Percentiles rank a stretch among this genome's conserved stretches.
phyloP scores from a whole-genome alignment of 2,329 filamentous ascomycete genomes.

The Microcyclosporella mali region DNA sequence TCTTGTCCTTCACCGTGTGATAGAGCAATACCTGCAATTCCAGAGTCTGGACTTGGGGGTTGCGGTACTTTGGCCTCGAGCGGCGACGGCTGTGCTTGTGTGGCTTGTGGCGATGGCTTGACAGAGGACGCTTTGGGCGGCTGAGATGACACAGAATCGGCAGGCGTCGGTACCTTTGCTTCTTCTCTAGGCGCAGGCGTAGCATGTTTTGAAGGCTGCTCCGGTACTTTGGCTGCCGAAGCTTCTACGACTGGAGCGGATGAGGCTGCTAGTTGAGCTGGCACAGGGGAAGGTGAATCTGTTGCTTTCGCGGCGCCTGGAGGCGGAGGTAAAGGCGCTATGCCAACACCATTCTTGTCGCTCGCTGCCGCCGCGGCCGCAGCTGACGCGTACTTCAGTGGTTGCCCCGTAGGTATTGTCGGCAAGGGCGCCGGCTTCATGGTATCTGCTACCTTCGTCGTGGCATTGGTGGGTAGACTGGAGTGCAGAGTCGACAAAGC shows the following conservation, averaged over 20 bases:
- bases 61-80: slow-evolving; percentile 20
- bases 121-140: slow-evolving; percentile 22
- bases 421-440: slow-evolving; percentile 95
- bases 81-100: slow-evolving; percentile 33
- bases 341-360: slow-evolving; percentile 82
- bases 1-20: slow-evolving; percentile 50
- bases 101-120: slow-evolving; percentile 32
- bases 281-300: slow-evolving; percentile 51
- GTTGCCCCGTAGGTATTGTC: slow-evolving; percentile 77
- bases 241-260: slow-evolving; percentile 30
- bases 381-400: slow-evolving; percentile 92
- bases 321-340: slow-evolving; percentile 86
- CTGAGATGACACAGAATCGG: slow-evolving; percentile 11
- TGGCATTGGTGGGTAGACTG: slow-evolving; percentile 57
- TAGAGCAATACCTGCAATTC: slow-evolving; percentile 31
- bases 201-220: slow-evolving; percentile 24
- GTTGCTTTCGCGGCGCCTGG: slow-evolving; percentile 57
- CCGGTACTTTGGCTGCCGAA: slow-evolving; percentile 20
- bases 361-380: slow-evolving; percentile 87
- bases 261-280: slow-evolving; percentile 24
- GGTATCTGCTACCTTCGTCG: slow-evolving; percentile 51
- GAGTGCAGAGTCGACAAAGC: slow-evolving; percentile 84
- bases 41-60: slow-evolving; percentile 31
- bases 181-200: slow-evolving; percentile 26
- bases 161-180: slow-evolving; percentile 19